phyloP scores from a whole-genome alignment of 2,329 filamentous ascomycete genomes.

The Lithohypha guttulata region DNA sequence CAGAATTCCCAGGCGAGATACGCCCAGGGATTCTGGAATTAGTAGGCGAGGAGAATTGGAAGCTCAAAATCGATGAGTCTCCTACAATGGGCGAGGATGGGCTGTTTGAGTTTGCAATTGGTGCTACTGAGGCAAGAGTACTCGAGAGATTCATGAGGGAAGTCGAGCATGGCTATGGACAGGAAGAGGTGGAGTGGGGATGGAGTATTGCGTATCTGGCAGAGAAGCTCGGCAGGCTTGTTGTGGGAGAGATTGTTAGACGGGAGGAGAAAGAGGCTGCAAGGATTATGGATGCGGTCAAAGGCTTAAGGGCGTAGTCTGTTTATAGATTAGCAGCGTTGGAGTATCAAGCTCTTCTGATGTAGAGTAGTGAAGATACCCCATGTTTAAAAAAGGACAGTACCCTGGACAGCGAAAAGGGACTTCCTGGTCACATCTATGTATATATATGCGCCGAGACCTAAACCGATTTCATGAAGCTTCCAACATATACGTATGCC shows the following conservation, averaged over 20 bases:
- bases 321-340: too few relatives aligned
- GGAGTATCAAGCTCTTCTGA: too few relatives aligned
- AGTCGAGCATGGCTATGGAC: constrained; percentile 22
- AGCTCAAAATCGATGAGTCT: constrained; percentile 51
- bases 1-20: constrained; percentile 10
- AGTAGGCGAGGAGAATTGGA: constrained; percentile 54
- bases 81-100: constrained; percentile 9
- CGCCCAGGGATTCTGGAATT: constrained; percentile 13
- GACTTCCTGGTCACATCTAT: neutral
- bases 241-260: constrained; percentile 37
- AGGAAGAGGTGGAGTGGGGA: constrained; percentile 27
- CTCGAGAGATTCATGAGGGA: constrained; percentile 24
- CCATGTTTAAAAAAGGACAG: neutral
- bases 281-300: neutral
- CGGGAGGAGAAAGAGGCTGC: constrained; percentile 28
- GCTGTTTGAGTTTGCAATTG: constrained; percentile 15
- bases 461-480: neutral
- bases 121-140: constrained; percentile 15
- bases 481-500: too few relatives aligned
- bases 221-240: constrained; percentile 35
- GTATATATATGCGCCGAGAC: too few relatives aligned
- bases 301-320: too few relatives aligned
- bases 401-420: neutral
- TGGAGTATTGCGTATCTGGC: constrained; percentile 37
- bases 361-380: neutral